These are phyloP conservation scores for Purpureocillium lavendulum DNA, from an alignment of 2,329 filamentous ascomycete species.

Conservation along the genomic window DNA sequence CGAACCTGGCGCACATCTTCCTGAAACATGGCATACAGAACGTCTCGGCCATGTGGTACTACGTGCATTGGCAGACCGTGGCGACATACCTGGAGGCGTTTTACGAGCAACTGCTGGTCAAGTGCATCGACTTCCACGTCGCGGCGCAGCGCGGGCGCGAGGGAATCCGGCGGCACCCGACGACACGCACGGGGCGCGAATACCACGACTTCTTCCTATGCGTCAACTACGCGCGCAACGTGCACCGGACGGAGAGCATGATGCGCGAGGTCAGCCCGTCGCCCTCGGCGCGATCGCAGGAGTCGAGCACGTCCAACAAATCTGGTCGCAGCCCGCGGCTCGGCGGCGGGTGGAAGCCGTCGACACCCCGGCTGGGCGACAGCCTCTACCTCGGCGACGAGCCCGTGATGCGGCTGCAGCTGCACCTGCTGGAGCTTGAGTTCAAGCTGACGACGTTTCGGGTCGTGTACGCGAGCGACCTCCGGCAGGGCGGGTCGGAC, in stretches of 20 bases:
- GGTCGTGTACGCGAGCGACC: conserved; percentile 19
- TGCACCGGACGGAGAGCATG: conserved; percentile 8
- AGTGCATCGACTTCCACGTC: conserved; percentile 16
- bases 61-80: conserved; percentile 18
- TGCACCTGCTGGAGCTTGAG: conserved; percentile 19
- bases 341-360: conserved; percentile 10
- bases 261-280: conserved; percentile 12
- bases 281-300: conserved; percentile 13
- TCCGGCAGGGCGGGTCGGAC: conserved; percentile 10
- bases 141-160: conserved; percentile 19
- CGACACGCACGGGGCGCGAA: conserved; percentile 9
- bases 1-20: conserved; percentile 19
- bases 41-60: conserved; percentile 21
- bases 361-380: conserved; percentile 14
- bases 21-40: conserved; percentile 16
- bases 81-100: conserved; percentile 17
- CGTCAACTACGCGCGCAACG: conserved; percentile 18
- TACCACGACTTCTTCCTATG: conserved; percentile 21
- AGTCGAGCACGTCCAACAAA: conserved; percentile 11
- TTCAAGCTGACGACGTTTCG: conserved; percentile 19
- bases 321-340: conserved; percentile 2
- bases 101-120: conserved; percentile 16
- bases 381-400: conserved; percentile 12
- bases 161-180: conserved; percentile 14
- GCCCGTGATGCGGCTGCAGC: conserved; percentile 16